Evolutionary conservation across 2,329 filamentous ascomycete genomes (phyloP).

Genomic region (Fusarium sp.): DNA sequence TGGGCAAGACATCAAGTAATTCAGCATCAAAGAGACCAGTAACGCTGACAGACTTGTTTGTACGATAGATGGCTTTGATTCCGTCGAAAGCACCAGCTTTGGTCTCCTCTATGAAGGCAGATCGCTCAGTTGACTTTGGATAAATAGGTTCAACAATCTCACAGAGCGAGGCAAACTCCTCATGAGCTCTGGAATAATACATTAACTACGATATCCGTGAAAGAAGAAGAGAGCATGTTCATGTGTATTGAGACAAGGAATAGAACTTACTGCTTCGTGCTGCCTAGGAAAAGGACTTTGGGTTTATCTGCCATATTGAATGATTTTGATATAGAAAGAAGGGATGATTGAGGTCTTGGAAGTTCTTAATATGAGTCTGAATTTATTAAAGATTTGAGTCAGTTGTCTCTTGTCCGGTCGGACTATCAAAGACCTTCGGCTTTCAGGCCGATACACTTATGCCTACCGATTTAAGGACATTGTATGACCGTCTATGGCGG

Average conservation of each 20-base stretch:
- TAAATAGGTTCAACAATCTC: conserved; percentile 73
- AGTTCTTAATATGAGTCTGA: neutral
- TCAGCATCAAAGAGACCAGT: conserved; percentile 80
- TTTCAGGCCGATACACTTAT: conserved; percentile 18
- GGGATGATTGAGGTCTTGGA: neutral
- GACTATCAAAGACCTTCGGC: conserved; percentile 10
- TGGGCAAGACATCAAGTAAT: conserved; percentile 69
- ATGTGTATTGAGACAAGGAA: neutral
- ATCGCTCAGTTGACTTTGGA: conserved; percentile 71
- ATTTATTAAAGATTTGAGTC: neutral
- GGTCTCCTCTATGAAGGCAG: conserved; percentile 77
- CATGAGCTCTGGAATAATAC: conserved; percentile 23
- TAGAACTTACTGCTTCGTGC: conserved; percentile 54
- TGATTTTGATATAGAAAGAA: neutral
- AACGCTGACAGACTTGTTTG: conserved; percentile 71
- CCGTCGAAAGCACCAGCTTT: conserved; percentile 74
- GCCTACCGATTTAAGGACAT: neutral
- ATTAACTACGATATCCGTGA: neutral
- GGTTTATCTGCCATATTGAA: conserved; percentile 47
- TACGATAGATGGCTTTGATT: conserved; percentile 75
- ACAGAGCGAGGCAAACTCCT: conserved; percentile 72
- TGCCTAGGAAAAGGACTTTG: conserved; percentile 57
- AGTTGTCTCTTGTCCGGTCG: neutral
- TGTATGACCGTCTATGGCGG: conserved; percentile 9
- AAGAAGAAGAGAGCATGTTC: neutral